These are phyloP conservation scores for Yarrowia yakushimensis DNA, from an alignment of 805 yeast species.

Conservation along the genomic window DNA sequence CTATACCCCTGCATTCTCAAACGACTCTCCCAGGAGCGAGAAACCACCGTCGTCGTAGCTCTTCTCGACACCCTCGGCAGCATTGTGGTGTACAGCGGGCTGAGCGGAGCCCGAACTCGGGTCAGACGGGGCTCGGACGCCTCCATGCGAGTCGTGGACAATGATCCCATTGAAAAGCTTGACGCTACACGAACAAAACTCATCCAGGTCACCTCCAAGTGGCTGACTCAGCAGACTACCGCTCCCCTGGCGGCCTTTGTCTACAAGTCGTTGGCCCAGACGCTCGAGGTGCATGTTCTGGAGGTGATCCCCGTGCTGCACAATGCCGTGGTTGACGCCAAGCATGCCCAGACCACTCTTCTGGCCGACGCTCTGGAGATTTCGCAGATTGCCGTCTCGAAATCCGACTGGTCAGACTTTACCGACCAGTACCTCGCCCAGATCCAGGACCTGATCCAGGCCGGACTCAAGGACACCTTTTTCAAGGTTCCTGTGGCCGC, in stretches of 20 bases:
- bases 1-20: slow-evolving; percentile 45
- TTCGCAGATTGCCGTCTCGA: not conserved
- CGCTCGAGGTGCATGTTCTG: slow-evolving; percentile 23
- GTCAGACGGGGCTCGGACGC: slow-evolving; percentile 33
- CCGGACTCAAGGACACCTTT: slow-evolving; percentile 39
- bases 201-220: slow-evolving; percentile 24
- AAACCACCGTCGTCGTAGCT: slow-evolving; percentile 50
- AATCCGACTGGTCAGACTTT: slow-evolving; percentile 4
- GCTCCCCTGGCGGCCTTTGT: slow-evolving; percentile 27
- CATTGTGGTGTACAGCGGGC: slow-evolving; percentile 1
- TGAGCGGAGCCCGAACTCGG: not conserved
- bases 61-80: slow-evolving; percentile 46
- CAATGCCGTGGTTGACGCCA: not conserved
- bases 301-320: slow-evolving; percentile 30
- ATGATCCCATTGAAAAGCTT: slow-evolving; percentile 30
- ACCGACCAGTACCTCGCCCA: not conserved
- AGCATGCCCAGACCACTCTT: not conserved
- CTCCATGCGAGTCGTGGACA: slow-evolving; percentile 32
- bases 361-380: slow-evolving; percentile 1
- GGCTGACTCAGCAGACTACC: slow-evolving; percentile 24
- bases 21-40: slow-evolving; percentile 38
- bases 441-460: slow-evolving; percentile 32
- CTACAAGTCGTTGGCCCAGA: slow-evolving; percentile 11
- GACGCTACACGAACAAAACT: slow-evolving; percentile 13
- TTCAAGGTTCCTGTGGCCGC: slow-evolving; percentile 35